Base-by-base conservation (phyloP, 2,329 filamentous ascomycete species). In the Ramularia endophylla region DNA sequence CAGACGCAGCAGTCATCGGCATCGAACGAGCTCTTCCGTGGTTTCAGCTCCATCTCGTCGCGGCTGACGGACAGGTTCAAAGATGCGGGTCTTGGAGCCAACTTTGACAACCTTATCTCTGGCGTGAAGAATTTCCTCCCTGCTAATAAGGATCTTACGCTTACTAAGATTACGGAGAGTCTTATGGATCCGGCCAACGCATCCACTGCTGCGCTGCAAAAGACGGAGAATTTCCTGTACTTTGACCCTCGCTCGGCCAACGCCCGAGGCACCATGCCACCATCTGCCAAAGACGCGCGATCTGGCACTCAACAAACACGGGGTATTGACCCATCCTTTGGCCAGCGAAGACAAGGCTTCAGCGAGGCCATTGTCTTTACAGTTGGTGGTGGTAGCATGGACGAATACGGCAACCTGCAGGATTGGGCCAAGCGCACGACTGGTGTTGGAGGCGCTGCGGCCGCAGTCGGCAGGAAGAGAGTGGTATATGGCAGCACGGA, bases 111-210 rank as follows among this genome's bases (percentile, higher is more conserved):
- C 20, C 78, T 98, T 31, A 89, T 97, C 48, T 90, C 87, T 5
- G 90, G 90, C 31, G 90, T 98, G 59, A 98, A 97, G 69, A 97
- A 95, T 66, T 94, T 98, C 67, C 71, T 98, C n/a, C 92, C 94
- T 0, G 87, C 81, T 11, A 94, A 98, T 68, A 87, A 89, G 56
- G 94, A 98, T 60, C 77, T 97, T 8, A 97, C 92, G 0, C 78
- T 98, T 39, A 98, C 94, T 42, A 97, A 97, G 67, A 95, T 98
- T 60, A 90, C 92, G 29, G 92, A 98, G 65, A 94, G 87, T 1
- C 83, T 98, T 57, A 98, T 98, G 90, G 92, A 98, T 59, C 92
- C 92, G 0, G 77, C 87, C 33, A 80, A 87, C 8, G 90, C 92
- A 3, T 87, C 87, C 3, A 90, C 87, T 5, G 90, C 85, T 18